These are phyloP conservation scores for Penicillium sp. DNA, from an alignment of 2,329 filamentous ascomycete species.

Conservation along the genomic window DNA sequence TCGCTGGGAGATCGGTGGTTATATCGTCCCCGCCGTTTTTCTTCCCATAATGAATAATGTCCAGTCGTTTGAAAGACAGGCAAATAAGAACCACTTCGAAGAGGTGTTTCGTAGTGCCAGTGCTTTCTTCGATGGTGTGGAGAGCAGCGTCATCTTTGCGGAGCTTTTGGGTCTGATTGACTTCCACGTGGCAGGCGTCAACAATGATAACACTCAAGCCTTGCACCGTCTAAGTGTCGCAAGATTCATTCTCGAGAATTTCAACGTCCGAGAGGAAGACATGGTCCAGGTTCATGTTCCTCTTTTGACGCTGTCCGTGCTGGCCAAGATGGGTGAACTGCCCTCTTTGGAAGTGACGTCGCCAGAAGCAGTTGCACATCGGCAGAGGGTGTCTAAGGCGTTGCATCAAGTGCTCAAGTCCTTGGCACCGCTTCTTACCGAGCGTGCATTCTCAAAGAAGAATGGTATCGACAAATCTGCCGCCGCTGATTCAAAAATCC, in stretches of 20 bases:
- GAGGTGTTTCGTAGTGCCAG: constrained; percentile 92
- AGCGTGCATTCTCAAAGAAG: constrained; percentile 54
- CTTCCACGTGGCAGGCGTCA: constrained; percentile 54
- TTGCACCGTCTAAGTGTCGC: constrained; percentile 70
- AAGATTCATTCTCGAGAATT: constrained; percentile 79
- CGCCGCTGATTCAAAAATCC: constrained; percentile 19
- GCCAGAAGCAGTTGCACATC: constrained; percentile 17
- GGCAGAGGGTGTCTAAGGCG: constrained; percentile 25
- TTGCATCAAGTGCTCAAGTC: constrained; percentile 35
- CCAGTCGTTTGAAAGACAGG: constrained; percentile 68
- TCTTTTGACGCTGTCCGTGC: constrained; percentile 67
- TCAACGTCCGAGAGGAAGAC: constrained; percentile 94
- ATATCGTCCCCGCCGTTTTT: constrained; percentile 86
- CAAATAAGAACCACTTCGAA: constrained; percentile 70
- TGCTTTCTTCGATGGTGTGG: constrained; percentile 95
- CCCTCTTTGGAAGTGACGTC: constrained; percentile 20
- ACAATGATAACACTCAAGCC: constrained; percentile 50
- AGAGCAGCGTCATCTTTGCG: constrained; percentile 89
- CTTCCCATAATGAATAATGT: constrained; percentile 81
- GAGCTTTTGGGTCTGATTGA: constrained; percentile 71
- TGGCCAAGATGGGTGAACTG: constrained; percentile 49
- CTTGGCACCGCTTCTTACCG: constrained; percentile 49
- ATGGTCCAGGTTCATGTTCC: constrained; percentile 89
- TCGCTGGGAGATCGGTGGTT: constrained; percentile 91
- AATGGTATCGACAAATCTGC: constrained; percentile 26